Evolutionary conservation across 768 basidiomycete genomes (phyloP).

Genomic region (Trichaptum fuscoviolaceum): DNA sequence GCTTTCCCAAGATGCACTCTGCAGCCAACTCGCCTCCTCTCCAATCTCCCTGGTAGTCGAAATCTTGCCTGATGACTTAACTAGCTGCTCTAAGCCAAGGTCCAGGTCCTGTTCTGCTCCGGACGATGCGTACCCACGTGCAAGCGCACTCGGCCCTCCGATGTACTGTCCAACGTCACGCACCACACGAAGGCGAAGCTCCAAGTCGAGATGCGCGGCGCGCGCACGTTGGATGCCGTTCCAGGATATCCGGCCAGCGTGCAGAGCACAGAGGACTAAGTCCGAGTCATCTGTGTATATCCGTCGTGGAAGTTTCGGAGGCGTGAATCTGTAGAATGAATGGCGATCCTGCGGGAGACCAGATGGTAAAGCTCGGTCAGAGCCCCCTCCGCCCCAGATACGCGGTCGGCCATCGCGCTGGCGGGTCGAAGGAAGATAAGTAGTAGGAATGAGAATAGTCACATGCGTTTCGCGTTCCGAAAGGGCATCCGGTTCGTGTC

Average conservation of each 20-base stretch:
- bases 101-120: not conserved
- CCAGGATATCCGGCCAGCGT: conserved; percentile 51
- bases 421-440: conserved; percentile 50
- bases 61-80: not conserved
- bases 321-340: not conserved
- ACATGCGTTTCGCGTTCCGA: conserved; percentile 24
- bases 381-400: conserved; percentile 67
- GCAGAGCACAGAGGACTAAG: conserved; percentile 61
- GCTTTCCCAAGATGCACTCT: conserved; percentile 74
- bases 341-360: not conserved
- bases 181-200: not conserved
- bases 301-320: conserved; percentile 25
- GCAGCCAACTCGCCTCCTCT: conserved; percentile 53
- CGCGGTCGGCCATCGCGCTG: conserved; percentile 40
- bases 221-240: conserved; percentile 33
- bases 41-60: conserved; percentile 32
- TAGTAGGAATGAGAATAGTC: conserved; percentile 54
- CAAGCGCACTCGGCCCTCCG: conserved; percentile 1
- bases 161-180: not conserved
- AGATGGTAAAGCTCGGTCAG: not conserved
- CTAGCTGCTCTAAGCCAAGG: not conserved
- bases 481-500: not conserved
- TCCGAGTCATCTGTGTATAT: conserved; percentile 80
- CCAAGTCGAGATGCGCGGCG: conserved; percentile 7
- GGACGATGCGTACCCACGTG: not conserved